These are phyloP conservation scores for Magnusiomyces tetraspermus DNA, from an alignment of 1,139 yeast genomes.

Conservation along the genomic window DNA sequence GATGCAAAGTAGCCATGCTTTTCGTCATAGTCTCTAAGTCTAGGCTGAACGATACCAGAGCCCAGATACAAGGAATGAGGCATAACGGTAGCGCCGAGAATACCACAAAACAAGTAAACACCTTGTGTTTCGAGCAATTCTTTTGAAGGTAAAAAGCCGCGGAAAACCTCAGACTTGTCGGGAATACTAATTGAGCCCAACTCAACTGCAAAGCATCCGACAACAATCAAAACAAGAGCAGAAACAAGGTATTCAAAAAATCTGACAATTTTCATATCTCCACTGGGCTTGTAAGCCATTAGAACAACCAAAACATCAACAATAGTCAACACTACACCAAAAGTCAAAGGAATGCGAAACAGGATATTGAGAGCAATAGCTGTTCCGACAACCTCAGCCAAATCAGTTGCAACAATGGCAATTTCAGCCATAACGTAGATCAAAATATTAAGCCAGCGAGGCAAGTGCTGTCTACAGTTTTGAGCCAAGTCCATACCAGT, in stretches of 20 bases:
- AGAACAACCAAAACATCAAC: constrained; percentile 76
- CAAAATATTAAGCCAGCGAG: constrained; percentile 48
- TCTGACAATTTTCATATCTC: constrained; percentile 68
- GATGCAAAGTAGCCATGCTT: constrained; percentile 45
- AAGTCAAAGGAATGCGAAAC: constrained; percentile 62
- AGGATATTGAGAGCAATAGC: constrained; percentile 82
- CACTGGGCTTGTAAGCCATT: constrained; percentile 82
- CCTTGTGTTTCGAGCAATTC: constrained; percentile 72
- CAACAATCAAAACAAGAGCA: constrained; percentile 68
- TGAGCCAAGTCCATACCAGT: constrained; percentile 87
- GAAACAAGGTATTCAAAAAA: constrained; percentile 78
- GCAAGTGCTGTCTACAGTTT: constrained; percentile 69
- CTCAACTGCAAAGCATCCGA: constrained; percentile 75
- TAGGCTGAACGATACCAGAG: constrained; percentile 84
- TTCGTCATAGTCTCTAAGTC: constrained; percentile 72
- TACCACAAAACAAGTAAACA: constrained; percentile 76
- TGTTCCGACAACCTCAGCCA: constrained; percentile 91
- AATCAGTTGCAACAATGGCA: constrained; percentile 85
- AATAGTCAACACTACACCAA: constrained; percentile 76
- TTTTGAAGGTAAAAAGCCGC: constrained; percentile 72
- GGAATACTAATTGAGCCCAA: constrained; percentile 48
- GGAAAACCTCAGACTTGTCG: constrained; percentile 44
- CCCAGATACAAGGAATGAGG: constrained; percentile 92
- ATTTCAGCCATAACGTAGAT: constrained; percentile 71
- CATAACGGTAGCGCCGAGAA: constrained; percentile 96